These are phyloP conservation scores for Melocanna baccifera DNA, from an alignment of 176 grass and related monocot genomes.

Conservation along the genomic window DNA sequence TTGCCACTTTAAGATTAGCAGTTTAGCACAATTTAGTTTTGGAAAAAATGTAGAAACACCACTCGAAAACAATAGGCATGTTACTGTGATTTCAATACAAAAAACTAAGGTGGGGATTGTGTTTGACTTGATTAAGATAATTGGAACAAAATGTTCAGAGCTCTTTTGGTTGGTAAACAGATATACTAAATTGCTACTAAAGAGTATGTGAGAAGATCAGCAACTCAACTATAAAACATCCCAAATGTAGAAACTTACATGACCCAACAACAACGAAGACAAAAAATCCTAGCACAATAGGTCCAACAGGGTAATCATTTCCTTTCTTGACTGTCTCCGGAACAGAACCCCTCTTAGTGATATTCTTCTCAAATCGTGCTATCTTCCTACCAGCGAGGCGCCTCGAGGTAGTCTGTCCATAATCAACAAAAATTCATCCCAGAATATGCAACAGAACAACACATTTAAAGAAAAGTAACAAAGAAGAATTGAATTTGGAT, in stretches of 20 bases:
- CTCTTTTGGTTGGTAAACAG: background rate
- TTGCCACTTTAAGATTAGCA: background rate
- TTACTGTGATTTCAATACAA: background rate
- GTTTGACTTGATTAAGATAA: background rate
- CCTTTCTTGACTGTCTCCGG: constrained; percentile 75
- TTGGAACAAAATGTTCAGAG: background rate
- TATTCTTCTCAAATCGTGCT: constrained; percentile 75
- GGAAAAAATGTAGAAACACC: background rate
- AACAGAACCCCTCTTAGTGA: constrained; percentile 77
- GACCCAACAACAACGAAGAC: constrained; percentile 82
- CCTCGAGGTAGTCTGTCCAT: constrained; percentile 74
- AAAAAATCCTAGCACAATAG: constrained; percentile 72
- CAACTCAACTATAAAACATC: background rate
- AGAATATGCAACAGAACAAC: background rate
- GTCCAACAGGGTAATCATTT: constrained; percentile 72
- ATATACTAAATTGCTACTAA: background rate
- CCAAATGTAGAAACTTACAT: constrained; percentile 56
- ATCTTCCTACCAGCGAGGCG: constrained; percentile 67
- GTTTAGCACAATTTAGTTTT: background rate
- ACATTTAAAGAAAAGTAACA: background rate
- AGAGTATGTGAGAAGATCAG: background rate
- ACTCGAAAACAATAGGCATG: background rate
- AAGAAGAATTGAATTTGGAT: background rate
- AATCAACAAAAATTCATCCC: constrained; percentile 7
- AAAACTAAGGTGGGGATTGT: background rate